Evolutionary conservation across 148 eudicot species (phyloP), one percentile per base, ranked within the genome.

Genomic region (Camellia lanceoleosa): DNA sequence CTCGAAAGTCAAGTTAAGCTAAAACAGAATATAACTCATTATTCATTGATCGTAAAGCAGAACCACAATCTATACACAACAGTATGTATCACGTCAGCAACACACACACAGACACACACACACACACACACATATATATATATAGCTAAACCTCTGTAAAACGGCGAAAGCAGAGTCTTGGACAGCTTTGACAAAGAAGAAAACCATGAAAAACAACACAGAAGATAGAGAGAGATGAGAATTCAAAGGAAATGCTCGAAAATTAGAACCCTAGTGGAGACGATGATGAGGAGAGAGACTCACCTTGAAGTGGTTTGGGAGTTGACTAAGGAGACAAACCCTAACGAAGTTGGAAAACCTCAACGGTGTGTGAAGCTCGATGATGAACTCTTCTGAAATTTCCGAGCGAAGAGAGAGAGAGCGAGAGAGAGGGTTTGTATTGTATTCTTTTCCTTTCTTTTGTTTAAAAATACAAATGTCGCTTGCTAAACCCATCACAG

Each of bases 391-490:
- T 55, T 58, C 80, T 68, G 61, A 54, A 41, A 78, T 30, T 30
- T 63, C 79, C 70, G 71, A 77, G 59, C 66, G 46, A 61, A 54
- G 10, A 30, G 6, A 41, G 46, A 78, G 73, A 66, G 52, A 30
- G 78, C 42, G 30, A 10, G 65, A 49, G 64, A 56, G 78, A 44
- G 70, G 23, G 72, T 11, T 46, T 6, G 6, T n/a, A 13, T 56
- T 46, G 38, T 49, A 46, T 7, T n/a, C 5, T 11, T 13, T 3
- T 15, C 7, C n/a, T 74, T 74, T 41, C 3, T 7, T 5, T 49
- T 5, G 5, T 78, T 68, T 47, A 59, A 70, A 79, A 70, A 15
- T 79, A 79, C 75, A 79, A 69, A 79, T 70, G 81, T 79, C 81
- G 81, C 81, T 69, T 79, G 81, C 10, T 10, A 38, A 14, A 58